Conservation (phyloP, 495 filamentous ascomycete genomes). For the Hypoxylon perforatum region DNA sequence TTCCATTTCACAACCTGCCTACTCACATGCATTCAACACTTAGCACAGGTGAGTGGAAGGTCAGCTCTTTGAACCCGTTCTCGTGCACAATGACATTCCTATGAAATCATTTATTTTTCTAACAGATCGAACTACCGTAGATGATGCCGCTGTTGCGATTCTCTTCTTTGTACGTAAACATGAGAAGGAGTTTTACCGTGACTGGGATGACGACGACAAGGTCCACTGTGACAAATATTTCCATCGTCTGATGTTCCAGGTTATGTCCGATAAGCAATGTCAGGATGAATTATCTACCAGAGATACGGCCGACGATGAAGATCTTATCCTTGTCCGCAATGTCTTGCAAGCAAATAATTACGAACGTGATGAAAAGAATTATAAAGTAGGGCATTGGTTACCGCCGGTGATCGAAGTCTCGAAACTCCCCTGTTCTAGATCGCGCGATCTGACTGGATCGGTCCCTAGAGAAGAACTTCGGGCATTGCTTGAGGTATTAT, state of each 20-base stretch:
- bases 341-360: not conserved
- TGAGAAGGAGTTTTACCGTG: too few relatives aligned
- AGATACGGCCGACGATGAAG: conserved; percentile 6
- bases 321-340: not conserved
- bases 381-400: not conserved
- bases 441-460: not conserved
- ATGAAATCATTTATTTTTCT: too few relatives aligned
- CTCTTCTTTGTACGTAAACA: conserved; percentile 2
- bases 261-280: not conserved
- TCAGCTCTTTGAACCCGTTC: too few relatives aligned
- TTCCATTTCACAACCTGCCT: conserved; percentile 5
- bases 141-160: conserved; percentile 2
- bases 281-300: not conserved
- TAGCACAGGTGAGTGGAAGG: not conserved
- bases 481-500: not conserved
- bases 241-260: conserved; percentile 8
- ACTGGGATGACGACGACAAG: not conserved
- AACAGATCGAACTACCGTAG: not conserved
- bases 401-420: conserved; percentile 3
- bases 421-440: conserved; percentile 9
- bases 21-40: not conserved
- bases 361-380: not conserved
- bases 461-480: conserved; percentile 6
- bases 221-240: not conserved
- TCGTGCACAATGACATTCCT: too few relatives aligned